These are phyloP conservation scores for Prunus yedoensis DNA, from an alignment of 331 rosid genomes.

Conservation along the genomic window DNA sequence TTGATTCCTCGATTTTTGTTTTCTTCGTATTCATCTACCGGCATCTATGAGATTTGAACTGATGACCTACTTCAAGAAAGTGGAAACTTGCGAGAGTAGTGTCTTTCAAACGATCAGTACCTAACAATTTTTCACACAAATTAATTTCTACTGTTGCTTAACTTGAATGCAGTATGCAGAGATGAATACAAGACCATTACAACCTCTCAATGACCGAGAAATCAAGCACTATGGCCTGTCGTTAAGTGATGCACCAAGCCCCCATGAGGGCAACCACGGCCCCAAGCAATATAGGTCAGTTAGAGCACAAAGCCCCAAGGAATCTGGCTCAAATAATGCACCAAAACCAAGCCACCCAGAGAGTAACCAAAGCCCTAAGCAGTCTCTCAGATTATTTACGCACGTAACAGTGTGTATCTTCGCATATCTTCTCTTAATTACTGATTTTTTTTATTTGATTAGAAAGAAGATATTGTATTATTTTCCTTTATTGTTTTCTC, in stretches of 20 bases:
- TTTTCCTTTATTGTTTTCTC: background rate
- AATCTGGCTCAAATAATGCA: background rate
- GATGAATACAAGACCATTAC: constrained; percentile 33
- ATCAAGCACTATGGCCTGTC: constrained; percentile 1
- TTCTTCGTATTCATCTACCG: background rate
- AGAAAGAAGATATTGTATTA: background rate
- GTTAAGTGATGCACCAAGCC: background rate
- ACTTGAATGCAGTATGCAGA: constrained; percentile 24
- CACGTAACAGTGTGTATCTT: background rate
- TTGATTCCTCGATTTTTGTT: background rate
- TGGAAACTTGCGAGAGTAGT: too few species aligned
- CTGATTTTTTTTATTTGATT: background rate
- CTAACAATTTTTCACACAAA: background rate
- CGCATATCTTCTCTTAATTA: background rate
- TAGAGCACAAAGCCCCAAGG: too few species aligned
- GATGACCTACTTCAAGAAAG: too few species aligned
- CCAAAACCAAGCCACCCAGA: background rate
- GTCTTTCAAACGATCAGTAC: too few species aligned
- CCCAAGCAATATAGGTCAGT: background rate
- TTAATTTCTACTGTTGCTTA: background rate
- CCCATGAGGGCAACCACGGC: background rate
- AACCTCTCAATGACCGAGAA: constrained; percentile 25
- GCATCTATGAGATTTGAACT: background rate
- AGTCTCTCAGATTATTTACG: background rate
- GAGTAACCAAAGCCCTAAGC: background rate